Percentiles rank a stretch among this genome's conserved stretches.
These are phyloP conservation scores for Volvox carteri DNA, from an alignment of 163 green algal species.

Conservation along the genomic window DNA sequence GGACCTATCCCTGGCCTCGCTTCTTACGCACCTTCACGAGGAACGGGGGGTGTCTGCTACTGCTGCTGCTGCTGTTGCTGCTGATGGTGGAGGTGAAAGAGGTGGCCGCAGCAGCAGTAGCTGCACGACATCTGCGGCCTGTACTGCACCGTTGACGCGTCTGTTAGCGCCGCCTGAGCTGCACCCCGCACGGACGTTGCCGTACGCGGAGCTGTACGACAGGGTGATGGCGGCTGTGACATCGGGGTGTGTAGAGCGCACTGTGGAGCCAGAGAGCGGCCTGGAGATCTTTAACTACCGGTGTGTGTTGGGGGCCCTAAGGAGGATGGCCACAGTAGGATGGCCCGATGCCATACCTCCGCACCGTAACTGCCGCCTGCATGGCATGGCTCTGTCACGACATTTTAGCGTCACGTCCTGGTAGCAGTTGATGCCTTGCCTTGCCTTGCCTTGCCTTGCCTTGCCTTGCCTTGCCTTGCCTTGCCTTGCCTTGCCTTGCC, in stretches of 20 bases:
- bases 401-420: too few relatives aligned
- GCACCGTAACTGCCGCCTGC: too few relatives aligned
- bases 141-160: neutral
- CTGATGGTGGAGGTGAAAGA: neutral
- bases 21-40: neutral
- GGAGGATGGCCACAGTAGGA: too few relatives aligned
- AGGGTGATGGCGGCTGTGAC: slow-evolving; percentile 43
- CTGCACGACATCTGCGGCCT: neutral
- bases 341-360: too few relatives aligned
- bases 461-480: too few relatives aligned
- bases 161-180: neutral
- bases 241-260: slow-evolving; percentile 34
- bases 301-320: neutral
- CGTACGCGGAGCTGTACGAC: slow-evolving; percentile 54
- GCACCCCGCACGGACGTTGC: slow-evolving; percentile 46
- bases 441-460: too few relatives aligned
- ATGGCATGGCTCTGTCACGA: too few relatives aligned
- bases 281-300: slow-evolving; percentile 59
- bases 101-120: neutral
- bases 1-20: neutral
- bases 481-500: too few relatives aligned
- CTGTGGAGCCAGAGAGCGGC: slow-evolving; percentile 20
- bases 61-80: neutral
- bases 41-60: too few relatives aligned
- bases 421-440: too few relatives aligned